phyloP scores from a whole-genome alignment of 176 grass and related monocot species.

The Oryza longistaminata region DNA sequence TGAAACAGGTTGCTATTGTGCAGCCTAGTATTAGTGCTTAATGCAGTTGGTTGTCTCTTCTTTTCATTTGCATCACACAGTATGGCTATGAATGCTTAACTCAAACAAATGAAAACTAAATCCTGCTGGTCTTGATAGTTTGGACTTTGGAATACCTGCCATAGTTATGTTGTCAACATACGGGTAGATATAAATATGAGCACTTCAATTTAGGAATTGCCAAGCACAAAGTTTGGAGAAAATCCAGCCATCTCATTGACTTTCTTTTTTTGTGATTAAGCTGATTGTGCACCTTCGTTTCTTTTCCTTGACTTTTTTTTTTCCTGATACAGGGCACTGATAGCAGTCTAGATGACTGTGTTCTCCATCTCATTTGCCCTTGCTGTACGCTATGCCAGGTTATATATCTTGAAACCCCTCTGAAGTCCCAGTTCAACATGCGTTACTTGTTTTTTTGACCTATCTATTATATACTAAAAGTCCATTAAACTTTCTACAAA shows the following conservation, averaged over 20 bases:
- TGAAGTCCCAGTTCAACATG: neutral
- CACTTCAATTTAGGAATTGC: conserved; percentile 14
- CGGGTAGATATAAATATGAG: neutral
- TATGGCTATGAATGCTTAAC: neutral
- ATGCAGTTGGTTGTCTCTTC: conserved; percentile 11
- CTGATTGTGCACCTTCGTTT: conserved; percentile 18
- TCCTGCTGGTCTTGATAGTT: conserved; percentile 1
- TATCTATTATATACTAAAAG: too few species aligned
- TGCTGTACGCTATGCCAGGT: conserved; percentile 95
- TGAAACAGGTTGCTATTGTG: neutral
- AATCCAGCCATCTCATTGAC: neutral
- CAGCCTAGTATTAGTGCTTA: conserved; percentile 4
- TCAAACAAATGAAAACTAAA: conserved; percentile 25
- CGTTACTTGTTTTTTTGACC: neutral
- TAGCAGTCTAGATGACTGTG: conserved; percentile 86
- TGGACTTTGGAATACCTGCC: neutral
- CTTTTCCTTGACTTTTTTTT: conserved; percentile 12
- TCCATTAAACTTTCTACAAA: too few species aligned
- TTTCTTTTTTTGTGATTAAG: conserved; percentile 11
- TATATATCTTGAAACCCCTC: conserved; percentile 29
- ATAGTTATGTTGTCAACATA: conserved; percentile 3
- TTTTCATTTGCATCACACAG: conserved; percentile 19
- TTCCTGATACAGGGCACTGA: conserved; percentile 61
- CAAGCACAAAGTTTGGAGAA: neutral
- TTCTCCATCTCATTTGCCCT: conserved; percentile 85